phyloP scores from a whole-genome alignment of 176 grass and related monocot species.

The Echinochloa phyllopogon region DNA sequence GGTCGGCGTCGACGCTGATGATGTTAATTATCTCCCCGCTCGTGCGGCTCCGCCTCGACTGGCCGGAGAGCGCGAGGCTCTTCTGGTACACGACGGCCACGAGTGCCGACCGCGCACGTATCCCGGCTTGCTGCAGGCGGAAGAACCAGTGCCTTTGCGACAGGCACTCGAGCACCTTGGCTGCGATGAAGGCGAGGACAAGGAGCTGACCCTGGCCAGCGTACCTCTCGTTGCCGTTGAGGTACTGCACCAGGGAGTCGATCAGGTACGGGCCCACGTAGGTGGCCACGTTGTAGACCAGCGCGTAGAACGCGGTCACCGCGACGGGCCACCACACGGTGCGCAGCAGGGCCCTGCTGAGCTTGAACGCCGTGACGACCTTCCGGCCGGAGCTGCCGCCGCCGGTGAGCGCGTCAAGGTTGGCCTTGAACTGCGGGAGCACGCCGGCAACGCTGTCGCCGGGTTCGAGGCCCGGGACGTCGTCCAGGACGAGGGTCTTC shows the following conservation, averaged over 20 bases:
- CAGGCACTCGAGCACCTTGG: constrained; percentile 73
- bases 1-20: constrained; percentile 69
- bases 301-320: constrained; percentile 65
- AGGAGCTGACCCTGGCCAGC: constrained; percentile 52
- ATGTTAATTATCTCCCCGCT: constrained; percentile 68
- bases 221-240: constrained; percentile 13
- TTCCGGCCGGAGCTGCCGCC: constrained; percentile 20
- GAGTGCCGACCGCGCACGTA: constrained; percentile 39
- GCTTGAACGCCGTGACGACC: constrained; percentile 62
- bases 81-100: constrained; percentile 28
- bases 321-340: constrained; percentile 57
- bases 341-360: constrained; percentile 67
- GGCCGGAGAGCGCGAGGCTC: constrained; percentile 14
- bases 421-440: constrained; percentile 63
- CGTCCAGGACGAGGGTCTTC: constrained; percentile 71
- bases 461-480: constrained; percentile 63
- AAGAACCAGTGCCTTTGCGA: constrained; percentile 61
- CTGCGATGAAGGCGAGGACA: constrained; percentile 59
- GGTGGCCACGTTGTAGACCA: constrained; percentile 63
- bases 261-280: constrained; percentile 63
- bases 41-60: constrained; percentile 5
- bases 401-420: constrained; percentile 48
- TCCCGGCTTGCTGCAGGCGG: constrained; percentile 56
- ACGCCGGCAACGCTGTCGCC: constrained; percentile 51
- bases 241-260: constrained; percentile 27